Conservation (phyloP, 805 yeast genomes). For the Hanseniaspora mollemarum region DNA sequence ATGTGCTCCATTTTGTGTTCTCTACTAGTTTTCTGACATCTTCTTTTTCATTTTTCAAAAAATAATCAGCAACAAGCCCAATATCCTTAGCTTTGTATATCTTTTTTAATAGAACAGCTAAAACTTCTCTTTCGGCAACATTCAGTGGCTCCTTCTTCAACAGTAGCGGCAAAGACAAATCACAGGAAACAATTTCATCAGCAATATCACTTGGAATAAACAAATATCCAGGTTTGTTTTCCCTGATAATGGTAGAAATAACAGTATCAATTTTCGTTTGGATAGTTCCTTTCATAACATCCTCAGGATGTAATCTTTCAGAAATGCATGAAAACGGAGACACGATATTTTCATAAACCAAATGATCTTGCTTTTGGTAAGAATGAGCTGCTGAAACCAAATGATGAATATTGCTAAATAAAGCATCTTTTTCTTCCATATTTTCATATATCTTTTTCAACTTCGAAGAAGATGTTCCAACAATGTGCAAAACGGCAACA, state of each 20-base stretch:
- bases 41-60: conserved; percentile 46
- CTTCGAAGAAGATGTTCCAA: conserved; percentile 42
- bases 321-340: conserved; percentile 45
- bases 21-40: conserved; percentile 40
- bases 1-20: conserved; percentile 40
- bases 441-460: conserved; percentile 37
- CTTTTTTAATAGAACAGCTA: conserved; percentile 37
- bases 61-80: conserved; percentile 57
- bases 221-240: conserved; percentile 71
- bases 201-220: conserved; percentile 65
- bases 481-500: conserved; percentile 71
- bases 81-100: conserved; percentile 49
- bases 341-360: conserved; percentile 54
- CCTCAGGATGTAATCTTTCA: conserved; percentile 35
- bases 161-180: conserved; percentile 31
- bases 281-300: conserved; percentile 26
- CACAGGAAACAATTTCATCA: conserved; percentile 34
- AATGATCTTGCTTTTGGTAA: conserved; percentile 48
- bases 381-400: conserved; percentile 41
- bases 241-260: conserved; percentile 41
- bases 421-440: conserved; percentile 72
- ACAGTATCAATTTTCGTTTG: conserved; percentile 53
- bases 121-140: conserved; percentile 24
- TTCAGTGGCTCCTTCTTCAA: conserved; percentile 25
- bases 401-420: conserved; percentile 57